These are phyloP conservation scores for Populus euphratica DNA, from an alignment of 345 rosid species.

Conservation along the genomic window DNA sequence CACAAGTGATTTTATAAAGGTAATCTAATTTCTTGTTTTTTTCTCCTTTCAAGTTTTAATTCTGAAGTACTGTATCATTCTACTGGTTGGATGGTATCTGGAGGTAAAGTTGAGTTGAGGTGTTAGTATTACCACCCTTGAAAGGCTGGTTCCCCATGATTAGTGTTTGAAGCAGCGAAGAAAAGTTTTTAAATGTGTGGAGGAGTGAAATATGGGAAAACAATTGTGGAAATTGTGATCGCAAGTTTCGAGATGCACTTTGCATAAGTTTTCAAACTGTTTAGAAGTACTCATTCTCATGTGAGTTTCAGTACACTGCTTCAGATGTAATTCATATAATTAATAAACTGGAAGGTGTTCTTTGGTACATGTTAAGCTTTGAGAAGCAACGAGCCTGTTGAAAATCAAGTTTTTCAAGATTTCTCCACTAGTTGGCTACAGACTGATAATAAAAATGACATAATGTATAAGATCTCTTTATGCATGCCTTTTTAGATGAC, in stretches of 20 bases:
- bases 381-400: background rate
- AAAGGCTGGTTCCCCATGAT: background rate
- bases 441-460: too few relatives aligned
- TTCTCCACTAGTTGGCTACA: background rate
- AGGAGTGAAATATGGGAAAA: background rate
- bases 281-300: background rate
- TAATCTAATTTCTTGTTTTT: constrained; percentile 17
- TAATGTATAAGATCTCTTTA: background rate
- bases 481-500: background rate
- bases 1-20: constrained; percentile 61
- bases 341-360: too few relatives aligned
- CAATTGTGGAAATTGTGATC: background rate
- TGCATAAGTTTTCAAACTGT: too few relatives aligned
- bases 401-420: background rate
- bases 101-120: background rate
- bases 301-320: background rate
- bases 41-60: background rate
- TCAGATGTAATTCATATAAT: background rate
- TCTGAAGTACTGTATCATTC: background rate
- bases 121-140: background rate
- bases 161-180: background rate
- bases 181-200: background rate
- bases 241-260: background rate
- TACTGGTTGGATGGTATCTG: background rate
- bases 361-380: background rate